These are phyloP conservation scores for Coemansia javaensis DNA, from an alignment of 192 early-diverging fungal genomes.

Conservation along the genomic window DNA sequence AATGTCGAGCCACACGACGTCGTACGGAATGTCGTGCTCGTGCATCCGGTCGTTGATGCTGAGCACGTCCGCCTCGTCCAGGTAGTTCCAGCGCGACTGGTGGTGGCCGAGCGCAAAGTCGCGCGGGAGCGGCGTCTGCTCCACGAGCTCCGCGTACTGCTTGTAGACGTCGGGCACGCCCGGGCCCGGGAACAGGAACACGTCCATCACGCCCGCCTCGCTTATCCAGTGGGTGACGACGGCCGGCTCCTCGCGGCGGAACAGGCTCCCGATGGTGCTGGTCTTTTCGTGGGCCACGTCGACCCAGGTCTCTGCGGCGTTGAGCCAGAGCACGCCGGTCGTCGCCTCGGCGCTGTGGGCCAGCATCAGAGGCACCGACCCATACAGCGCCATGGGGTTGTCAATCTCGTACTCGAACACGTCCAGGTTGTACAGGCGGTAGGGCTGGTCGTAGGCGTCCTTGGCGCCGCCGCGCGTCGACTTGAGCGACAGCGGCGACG, in stretches of 20 bases:
- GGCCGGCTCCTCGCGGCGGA: constrained; percentile 17
- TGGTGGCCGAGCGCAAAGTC: constrained; percentile 90
- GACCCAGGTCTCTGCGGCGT: constrained; percentile 96
- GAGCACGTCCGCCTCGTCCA: constrained; percentile 81
- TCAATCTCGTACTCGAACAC: constrained; percentile 97
- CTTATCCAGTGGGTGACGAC: constrained; percentile 84
- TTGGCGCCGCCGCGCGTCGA: constrained; percentile 72
- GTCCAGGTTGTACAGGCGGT: constrained; percentile 94
- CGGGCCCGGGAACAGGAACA: constrained; percentile 80
- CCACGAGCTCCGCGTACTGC: constrained; percentile 75
- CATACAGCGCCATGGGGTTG: constrained; percentile 96
- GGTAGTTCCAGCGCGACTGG: constrained; percentile 98
- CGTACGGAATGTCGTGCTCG: constrained; percentile 86
- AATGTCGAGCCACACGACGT: constrained; percentile 99
- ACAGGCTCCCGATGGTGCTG: constrained; percentile 22
- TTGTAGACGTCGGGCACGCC: constrained; percentile 60
- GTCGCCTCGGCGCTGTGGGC: constrained; percentile 73
- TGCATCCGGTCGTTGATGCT: constrained; percentile 87
- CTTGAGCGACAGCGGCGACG: constrained; percentile 78
- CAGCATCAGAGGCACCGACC: constrained; percentile 89
- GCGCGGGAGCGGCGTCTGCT: constrained; percentile 78
- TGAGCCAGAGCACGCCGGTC: constrained; percentile 86
- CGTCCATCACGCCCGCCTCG: constrained; percentile 85
- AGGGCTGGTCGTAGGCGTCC: constrained; percentile 82
- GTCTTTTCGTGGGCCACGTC: constrained; percentile 74